Conservation (phyloP, 2,329 filamentous ascomycete species). For the Trichoderma arundinaceum region DNA sequence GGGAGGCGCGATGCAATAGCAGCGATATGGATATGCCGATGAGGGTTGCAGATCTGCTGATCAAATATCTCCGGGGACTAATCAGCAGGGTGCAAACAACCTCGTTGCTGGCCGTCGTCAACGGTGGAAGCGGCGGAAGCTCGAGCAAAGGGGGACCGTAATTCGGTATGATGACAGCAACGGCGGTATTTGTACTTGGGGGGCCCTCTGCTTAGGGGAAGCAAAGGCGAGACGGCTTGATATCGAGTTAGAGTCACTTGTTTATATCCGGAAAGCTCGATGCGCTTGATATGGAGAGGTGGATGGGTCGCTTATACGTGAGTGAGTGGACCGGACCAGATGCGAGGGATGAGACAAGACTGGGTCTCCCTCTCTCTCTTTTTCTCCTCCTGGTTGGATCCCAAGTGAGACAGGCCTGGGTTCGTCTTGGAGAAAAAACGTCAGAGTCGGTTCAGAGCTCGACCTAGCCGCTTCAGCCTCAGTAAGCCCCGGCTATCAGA, state of each 20-base stretch:
- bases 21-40: conserved; percentile 2
- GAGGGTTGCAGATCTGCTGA: conserved; percentile 6
- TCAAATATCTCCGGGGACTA: not conserved
- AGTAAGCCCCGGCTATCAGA: not conserved
- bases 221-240: not conserved
- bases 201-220: not conserved
- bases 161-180: not conserved
- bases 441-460: conserved; percentile 7
- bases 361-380: not conserved
- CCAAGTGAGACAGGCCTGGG: conserved; percentile 8
- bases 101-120: not conserved
- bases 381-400: not conserved
- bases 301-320: conserved; percentile 15
- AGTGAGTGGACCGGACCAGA: conserved; percentile 16
- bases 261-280: not conserved
- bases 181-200: not conserved
- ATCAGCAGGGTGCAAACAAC: not conserved
- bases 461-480: conserved; percentile 11
- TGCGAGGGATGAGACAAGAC: conserved; percentile 20
- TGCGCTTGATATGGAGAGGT: not conserved
- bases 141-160: not conserved
- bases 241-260: not conserved
- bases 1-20: not conserved
- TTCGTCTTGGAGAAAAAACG: not conserved
- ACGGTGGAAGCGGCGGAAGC: not conserved